Evolutionary conservation across 2,329 filamentous ascomycete genomes (phyloP).

Genomic region (Cladosporium sp.): DNA sequence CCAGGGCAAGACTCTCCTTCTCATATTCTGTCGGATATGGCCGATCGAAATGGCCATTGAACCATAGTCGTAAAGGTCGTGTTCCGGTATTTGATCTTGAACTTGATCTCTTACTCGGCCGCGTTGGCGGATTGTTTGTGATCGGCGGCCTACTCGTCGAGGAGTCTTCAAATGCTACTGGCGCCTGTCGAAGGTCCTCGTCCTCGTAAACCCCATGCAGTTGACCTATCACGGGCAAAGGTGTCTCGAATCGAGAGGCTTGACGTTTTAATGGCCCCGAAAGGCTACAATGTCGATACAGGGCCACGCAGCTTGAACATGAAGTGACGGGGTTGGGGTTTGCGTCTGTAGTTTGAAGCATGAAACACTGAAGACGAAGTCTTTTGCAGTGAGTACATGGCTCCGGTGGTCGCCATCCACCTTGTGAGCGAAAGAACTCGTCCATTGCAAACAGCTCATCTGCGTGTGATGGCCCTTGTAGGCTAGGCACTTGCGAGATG

Average conservation of each 20-base stretch:
- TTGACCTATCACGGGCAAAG: slow-evolving; percentile 4
- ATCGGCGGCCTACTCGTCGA: too few species aligned
- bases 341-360: slow-evolving; percentile 1
- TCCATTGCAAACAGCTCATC: not conserved
- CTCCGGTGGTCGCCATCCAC: not conserved
- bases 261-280: not conserved
- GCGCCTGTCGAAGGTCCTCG: not conserved
- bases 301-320: slow-evolving; percentile 3
- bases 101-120: not conserved
- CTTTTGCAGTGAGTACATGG: slow-evolving; percentile 3
- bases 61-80: slow-evolving; percentile 1
- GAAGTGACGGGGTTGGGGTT: slow-evolving; percentile 5
- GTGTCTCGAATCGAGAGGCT: slow-evolving; percentile 2
- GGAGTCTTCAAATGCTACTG: too few species aligned
- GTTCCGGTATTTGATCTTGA: not conserved
- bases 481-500: not conserved
- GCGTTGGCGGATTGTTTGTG: not conserved
- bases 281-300: slow-evolving; percentile 5
- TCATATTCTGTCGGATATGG: not conserved
- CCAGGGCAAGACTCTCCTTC: not conserved
- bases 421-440: not conserved
- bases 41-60: not conserved
- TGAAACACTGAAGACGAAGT: slow-evolving; percentile 4
- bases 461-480: not conserved
- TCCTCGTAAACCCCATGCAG: slow-evolving; percentile 5